Base-by-base conservation (phyloP, 805 yeast species). In the Lipomyces chichibuensis region DNA sequence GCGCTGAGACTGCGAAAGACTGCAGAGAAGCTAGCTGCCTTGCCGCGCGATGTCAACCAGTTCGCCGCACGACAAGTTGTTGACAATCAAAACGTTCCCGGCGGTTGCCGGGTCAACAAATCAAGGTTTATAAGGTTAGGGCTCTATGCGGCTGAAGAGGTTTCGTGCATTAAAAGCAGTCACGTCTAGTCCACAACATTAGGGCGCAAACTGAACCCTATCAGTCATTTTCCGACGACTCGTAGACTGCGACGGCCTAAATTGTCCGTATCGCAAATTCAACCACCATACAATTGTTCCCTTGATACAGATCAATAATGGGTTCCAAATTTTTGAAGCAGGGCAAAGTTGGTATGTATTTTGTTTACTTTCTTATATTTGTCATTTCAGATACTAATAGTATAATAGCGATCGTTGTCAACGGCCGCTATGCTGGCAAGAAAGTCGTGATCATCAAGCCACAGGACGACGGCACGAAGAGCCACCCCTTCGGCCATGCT, bases 361-460 rank as follows among this genome's bases (percentile, higher is more conserved):
- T 17, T 35, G 49, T 20, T 51, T 29, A 4, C 35, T n/a, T 27
- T 17, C 9, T 13, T 39, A 27, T 23, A 6, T 27, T 7, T 46
- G 23, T 27, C 27, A 20, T 20, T 25, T n/a, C 35, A 14, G 8
- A 6, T 29, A 2, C 51, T 43, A 23, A n/a, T 29, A 11, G 37
- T 20, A 27, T 51, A 9, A 37, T 58, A 90, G 96, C 98, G 87
- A 93, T 95, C 86, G 93, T 95, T 83, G 97, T 93, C 84, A 94
- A 98, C 84, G 99, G 99, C 81, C 95, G 99, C 87, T 94, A 88
- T 91, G 99, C 99, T 83, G 99, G 99, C 88, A 94, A 93, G 91
- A 95, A 95, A 90, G 99, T 95, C 77, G 99, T 95, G 83, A 92
- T 95, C 81, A 93, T 95, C 82, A 92, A 91, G 85, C 95, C 97